A percentile compares a stretch with the other conserved stretches of the same genome.
phyloP scores from a whole-genome alignment of 345 rosid genomes.

The Arabidopsis arenosa region DNA sequence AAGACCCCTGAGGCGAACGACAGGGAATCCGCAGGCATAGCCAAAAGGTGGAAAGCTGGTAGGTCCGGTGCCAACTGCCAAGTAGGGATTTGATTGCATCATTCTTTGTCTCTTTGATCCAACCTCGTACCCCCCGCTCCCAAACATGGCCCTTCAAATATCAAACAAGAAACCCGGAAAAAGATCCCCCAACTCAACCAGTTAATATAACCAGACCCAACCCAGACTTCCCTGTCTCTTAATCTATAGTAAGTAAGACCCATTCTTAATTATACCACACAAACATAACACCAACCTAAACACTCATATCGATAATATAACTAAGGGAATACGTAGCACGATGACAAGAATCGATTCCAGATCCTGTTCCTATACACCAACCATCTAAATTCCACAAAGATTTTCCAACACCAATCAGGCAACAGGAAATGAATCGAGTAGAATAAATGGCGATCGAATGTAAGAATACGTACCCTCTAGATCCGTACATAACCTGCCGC shows the following conservation, averaged over 20 bases:
- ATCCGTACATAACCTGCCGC: slow-evolving; percentile 53
- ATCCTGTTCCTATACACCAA: not conserved
- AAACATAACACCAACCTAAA: not conserved
- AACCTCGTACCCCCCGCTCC: slow-evolving; percentile 99
- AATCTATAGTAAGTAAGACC: no score
- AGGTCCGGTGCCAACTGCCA: slow-evolving; percentile 88
- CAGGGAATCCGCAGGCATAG: slow-evolving; percentile 76
- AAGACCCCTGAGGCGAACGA: slow-evolving; percentile 92
- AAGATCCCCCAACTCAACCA: slow-evolving; percentile 87
- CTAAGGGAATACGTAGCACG: not conserved
- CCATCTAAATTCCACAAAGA: slow-evolving; percentile 6
- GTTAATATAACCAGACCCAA: slow-evolving; percentile 95
- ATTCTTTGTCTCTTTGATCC: slow-evolving; percentile 99
- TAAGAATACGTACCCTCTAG: slow-evolving; percentile 55
- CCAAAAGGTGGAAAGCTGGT: slow-evolving; percentile 64
- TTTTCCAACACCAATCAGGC: slow-evolving; percentile 20
- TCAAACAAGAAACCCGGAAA: slow-evolving; percentile 59
- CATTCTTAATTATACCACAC: no score
- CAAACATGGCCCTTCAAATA: slow-evolving; percentile 96
- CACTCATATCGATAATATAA: not conserved
- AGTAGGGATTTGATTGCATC: slow-evolving; percentile 99
- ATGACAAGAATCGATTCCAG: not conserved
- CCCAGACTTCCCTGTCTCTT: slow-evolving; percentile 54
- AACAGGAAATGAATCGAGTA: not conserved
- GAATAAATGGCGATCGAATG: not conserved